Base-by-base conservation (phyloP, 805 yeast species). In the Starmera dryadoides region DNA sequence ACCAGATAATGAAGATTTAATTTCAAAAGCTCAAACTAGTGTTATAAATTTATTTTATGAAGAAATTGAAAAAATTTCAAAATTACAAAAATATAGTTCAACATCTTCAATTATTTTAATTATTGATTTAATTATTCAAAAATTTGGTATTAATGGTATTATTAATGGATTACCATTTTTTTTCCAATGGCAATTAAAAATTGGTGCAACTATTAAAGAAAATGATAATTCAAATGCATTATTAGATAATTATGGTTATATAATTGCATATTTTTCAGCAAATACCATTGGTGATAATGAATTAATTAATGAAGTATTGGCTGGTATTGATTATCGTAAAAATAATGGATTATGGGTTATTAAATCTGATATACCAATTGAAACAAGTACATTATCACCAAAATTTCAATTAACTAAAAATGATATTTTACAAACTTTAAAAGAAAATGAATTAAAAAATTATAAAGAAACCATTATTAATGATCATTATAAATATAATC, bases 91-190 rank as follows among this genome's bases (percentile, higher is more conserved):
- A 1, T 14, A 47, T 3, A 30, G 40, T 9, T 35, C 36, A 9
- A 41, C 38, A 15, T 25, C 35, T 6, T 32, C 32, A 12, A 40
- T 42, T n/a, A 30, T 48, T 15, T 22, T 36, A 3, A 32, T 46
- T 30, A 28, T 50, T 21, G 47, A 50, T 4, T 31, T 47, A 8
- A 41, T 67, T 23, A 40, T 59, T 17, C 40, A 49, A 10, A 59
- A 58, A 21, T 65, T 65, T 38, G 81, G 80, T 1, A 54, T 73
- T 36, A 75, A 74, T 46, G 66, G 72, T 20, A 48, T 71, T 18
- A 63, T 56, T 42, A 71, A 71, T 44, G 68, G 64, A 35, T 41
- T 74, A 4, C 70, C 76, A 3, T 70, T 64, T 45, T 66, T 72
- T 44, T 61, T 61, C 40, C 63, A 62, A 40, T 74, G 78, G 78